Evolutionary conservation across 805 yeast genomes (phyloP).

Genomic region (Tetrapisispora arboricola): DNA sequence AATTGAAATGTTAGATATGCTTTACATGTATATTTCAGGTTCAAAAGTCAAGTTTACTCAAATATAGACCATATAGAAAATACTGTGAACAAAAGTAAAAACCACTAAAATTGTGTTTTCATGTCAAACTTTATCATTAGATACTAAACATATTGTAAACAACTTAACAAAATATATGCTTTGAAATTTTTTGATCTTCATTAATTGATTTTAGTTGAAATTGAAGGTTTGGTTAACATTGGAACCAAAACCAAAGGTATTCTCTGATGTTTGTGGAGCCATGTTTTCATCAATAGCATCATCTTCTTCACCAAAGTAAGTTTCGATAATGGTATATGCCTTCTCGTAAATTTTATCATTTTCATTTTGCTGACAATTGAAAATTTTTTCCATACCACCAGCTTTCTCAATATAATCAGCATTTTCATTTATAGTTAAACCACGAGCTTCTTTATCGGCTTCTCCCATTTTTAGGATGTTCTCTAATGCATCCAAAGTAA

Average conservation of each 20-base stretch:
- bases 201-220: slow-evolving; percentile 15
- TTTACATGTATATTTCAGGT: too few species aligned
- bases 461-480: slow-evolving; percentile 93
- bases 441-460: slow-evolving; percentile 70
- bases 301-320: slow-evolving; percentile 81
- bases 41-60: too few species aligned
- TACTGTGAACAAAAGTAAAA: too few species aligned
- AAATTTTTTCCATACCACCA: slow-evolving; percentile 95
- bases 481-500: slow-evolving; percentile 89
- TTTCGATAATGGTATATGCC: slow-evolving; percentile 82
- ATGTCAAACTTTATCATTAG: background rate
- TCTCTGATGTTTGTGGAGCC: slow-evolving; percentile 69
- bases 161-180: background rate
- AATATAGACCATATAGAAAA: too few species aligned
- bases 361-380: slow-evolving; percentile 82
- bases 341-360: slow-evolving; percentile 88
- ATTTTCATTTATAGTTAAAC: slow-evolving; percentile 64
- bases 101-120: too few species aligned
- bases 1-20: too few species aligned
- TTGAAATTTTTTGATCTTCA: background rate
- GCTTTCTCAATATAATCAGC: slow-evolving; percentile 94
- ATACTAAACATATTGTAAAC: background rate
- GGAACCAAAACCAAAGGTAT: slow-evolving; percentile 81
- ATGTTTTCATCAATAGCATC: slow-evolving; percentile 62
- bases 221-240: slow-evolving; percentile 41